Evolutionary conservation across 371 early-diverging fungal genomes (phyloP), one percentile per base, ranked within the genome.

Genomic region (Rhizopus arrhizus): DNA sequence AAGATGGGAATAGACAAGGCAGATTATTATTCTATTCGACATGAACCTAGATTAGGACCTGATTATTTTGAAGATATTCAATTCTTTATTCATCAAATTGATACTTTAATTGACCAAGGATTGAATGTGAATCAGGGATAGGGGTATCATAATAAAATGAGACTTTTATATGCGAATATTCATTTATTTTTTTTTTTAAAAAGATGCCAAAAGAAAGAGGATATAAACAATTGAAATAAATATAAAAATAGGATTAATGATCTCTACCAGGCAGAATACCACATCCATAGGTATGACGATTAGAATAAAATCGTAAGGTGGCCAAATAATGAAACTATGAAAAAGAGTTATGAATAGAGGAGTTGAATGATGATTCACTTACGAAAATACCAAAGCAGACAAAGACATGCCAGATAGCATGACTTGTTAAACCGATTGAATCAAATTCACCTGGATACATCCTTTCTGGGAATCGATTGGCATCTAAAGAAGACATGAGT

Each of bases 401-500:
- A 70, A 82, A 82, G 12, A 87, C 64, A 68, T 92, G 93, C 93
- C 93, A 92, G 51, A 89, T 76, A 46, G 87, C 87, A 72, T 92
- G 93, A 48, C 87, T 87, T 53, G 89, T 86, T 72, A 80, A 71
- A 53, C 86, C 85, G 61, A 85, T 72, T 53, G 77, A 70, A 69
- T 93, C 92, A 72, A 91, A 90, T 59, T 74, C 66, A 10, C 93
- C 93, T n/a, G 91, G 91, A 52, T 72, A 84, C 56, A 78, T 76
- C 65, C 87, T 83, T 74, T 93, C 92, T 11, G 92, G 93, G 59
- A 86, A 82, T 32, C 87, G 81, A 47, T 79, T 74, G 38, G 83
- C 85, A 60, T 89, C 72, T 72, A 36, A 13, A 49, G 11, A n/a
- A 8, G 16, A 8, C 5, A 5, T 38, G 40, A 11, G 40, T 11